These are phyloP conservation scores for Thuja plicata DNA, from an alignment of 83 land plant species.

Conservation along the genomic window DNA sequence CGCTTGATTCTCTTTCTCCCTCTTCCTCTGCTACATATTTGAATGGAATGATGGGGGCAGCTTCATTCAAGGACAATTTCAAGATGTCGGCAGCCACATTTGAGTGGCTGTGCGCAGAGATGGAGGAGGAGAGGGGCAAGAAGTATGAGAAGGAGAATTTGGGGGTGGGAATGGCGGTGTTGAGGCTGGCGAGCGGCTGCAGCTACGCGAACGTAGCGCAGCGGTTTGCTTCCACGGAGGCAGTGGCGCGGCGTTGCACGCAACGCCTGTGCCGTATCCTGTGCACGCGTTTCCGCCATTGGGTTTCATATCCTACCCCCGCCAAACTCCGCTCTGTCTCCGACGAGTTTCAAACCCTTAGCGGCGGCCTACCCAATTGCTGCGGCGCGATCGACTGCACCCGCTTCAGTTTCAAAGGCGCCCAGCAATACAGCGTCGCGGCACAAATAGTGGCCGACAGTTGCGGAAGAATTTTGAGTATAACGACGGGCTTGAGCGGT, in stretches of 20 bases:
- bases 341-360: conserved; percentile 22
- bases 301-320: conserved; percentile 51
- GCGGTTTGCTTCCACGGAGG: conserved; percentile 45
- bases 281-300: conserved; percentile 58
- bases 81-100: conserved; percentile 59
- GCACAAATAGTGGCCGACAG: conserved; percentile 69
- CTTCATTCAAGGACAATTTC: conserved; percentile 39
- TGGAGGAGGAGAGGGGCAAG: conserved; percentile 24
- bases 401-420: conserved; percentile 33
- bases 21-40: too few species aligned
- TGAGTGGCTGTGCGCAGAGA: conserved; percentile 63
- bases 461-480: conserved; percentile 44
- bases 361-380: conserved; percentile 59
- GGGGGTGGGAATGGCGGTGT: conserved; percentile 58
- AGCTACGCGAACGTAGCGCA: conserved; percentile 32
- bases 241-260: conserved; percentile 49
- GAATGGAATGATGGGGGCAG: conserved; percentile 21
- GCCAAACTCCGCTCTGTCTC: conserved; percentile 28
- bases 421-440: conserved; percentile 29
- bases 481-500: conserved; percentile 55
- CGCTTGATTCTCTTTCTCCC: neutral
- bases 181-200: conserved; percentile 63
- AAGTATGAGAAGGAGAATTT: too few species aligned
- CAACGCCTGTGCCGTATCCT: conserved; percentile 60
- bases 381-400: conserved; percentile 61